Evolutionary conservation across 176 grass and related monocot species (phyloP).

Genomic region (Puya raimondii): DNA sequence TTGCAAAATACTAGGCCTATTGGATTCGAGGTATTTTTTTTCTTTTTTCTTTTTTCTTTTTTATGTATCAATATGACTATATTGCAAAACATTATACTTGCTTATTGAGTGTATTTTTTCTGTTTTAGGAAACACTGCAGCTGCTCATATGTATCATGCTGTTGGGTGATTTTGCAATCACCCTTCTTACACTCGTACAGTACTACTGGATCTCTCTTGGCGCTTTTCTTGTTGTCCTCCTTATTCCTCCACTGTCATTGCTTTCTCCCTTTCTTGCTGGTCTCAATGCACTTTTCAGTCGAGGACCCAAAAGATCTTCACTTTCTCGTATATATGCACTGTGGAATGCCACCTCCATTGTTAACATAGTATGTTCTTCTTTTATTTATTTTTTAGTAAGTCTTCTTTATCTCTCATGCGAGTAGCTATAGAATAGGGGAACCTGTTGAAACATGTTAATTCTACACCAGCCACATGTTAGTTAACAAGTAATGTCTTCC

Average conservation of each 20-base stretch:
- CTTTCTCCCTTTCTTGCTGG: constrained; percentile 96
- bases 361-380: constrained; percentile 78
- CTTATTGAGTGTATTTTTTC: constrained; percentile 12
- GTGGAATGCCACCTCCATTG: constrained; percentile 80
- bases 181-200: constrained; percentile 79
- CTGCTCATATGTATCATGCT: constrained; percentile 77
- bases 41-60: background rate
- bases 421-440: background rate
- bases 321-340: constrained; percentile 86
- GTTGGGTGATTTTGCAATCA: constrained; percentile 80
- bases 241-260: constrained; percentile 74
- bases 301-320: constrained; percentile 86
- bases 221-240: constrained; percentile 73
- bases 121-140: constrained; percentile 82
- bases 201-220: constrained; percentile 97
- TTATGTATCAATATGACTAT: background rate
- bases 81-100: background rate
- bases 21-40: constrained; percentile 49
- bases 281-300: constrained; percentile 89
- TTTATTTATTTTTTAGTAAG: too few species aligned
- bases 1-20: constrained; percentile 78
- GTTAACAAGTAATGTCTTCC: background rate
- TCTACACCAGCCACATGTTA: constrained; percentile 1
- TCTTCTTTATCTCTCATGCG: constrained; percentile 1
- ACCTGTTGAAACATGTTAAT: constrained; percentile 1